phyloP scores from a whole-genome alignment of 2,329 filamentous ascomycete genomes.

The Waltergamsia citrina region DNA sequence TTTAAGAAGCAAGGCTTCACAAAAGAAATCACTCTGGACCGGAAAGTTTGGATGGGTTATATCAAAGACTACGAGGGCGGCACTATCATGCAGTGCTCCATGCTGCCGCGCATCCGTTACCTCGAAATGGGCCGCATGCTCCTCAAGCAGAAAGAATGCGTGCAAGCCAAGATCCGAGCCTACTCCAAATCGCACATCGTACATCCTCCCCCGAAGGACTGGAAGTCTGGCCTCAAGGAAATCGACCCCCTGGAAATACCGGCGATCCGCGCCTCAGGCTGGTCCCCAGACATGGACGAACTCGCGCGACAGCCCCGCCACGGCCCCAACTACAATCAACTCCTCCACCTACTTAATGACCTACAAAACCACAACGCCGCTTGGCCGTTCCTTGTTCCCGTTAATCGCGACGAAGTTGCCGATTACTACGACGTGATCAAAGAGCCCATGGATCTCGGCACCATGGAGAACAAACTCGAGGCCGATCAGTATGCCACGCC shows the following conservation, averaged over 20 bases:
- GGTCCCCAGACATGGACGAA: conserved; percentile 97
- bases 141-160: conserved; percentile 91
- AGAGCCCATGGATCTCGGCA: conserved; percentile 91
- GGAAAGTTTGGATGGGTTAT: conserved; percentile 94
- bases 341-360: conserved; percentile 86
- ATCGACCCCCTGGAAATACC: conserved; percentile 83
- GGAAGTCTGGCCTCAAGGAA: conserved; percentile 60
- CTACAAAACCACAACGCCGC: conserved; percentile 88
- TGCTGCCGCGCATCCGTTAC: conserved; percentile 92
- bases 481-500: conserved; percentile 85
- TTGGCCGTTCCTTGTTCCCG: conserved; percentile 91
- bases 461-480: conserved; percentile 93
- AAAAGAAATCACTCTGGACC: conserved; percentile 91
- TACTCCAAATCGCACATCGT: conserved; percentile 84
- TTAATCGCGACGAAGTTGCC: conserved; percentile 92
- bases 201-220: conserved; percentile 76
- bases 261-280: conserved; percentile 85
- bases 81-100: conserved; percentile 98
- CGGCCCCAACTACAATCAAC: conserved; percentile 90
- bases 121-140: conserved; percentile 90
- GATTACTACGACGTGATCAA: conserved; percentile 99
- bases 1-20: conserved; percentile 99
- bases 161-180: conserved; percentile 88
- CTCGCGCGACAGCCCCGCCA: conserved; percentile 89
- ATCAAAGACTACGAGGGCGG: conserved; percentile 99